Conservation (phyloP, 2,329 filamentous ascomycete species). For the Ceratocystis destructans region DNA sequence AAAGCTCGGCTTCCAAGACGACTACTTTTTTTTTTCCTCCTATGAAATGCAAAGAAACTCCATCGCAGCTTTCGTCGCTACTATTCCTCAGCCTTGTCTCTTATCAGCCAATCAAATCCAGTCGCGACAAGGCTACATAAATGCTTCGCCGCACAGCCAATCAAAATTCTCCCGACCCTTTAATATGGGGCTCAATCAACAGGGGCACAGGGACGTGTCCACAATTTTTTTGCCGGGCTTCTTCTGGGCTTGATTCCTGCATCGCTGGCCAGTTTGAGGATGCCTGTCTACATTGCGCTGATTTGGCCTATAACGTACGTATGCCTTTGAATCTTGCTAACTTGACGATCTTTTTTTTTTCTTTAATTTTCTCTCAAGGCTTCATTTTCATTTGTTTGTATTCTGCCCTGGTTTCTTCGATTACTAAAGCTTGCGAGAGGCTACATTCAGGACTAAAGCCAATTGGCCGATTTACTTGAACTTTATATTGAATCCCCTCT, state of each 20-base stretch:
- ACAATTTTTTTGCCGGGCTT: conserved; percentile 5
- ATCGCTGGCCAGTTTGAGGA: conserved; percentile 14
- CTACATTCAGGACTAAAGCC: background rate
- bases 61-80: conserved; percentile 1
- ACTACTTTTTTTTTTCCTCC: background rate
- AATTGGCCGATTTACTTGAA: background rate
- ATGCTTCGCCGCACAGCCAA: background rate
- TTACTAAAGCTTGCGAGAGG: background rate
- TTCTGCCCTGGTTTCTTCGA: background rate
- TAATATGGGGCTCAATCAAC: background rate
- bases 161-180: background rate
- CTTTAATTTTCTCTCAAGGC: background rate
- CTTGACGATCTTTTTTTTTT: background rate
- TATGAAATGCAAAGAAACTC: background rate
- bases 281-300: background rate
- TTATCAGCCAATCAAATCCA: conserved; percentile 8
- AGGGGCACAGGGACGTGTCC: conserved; percentile 14
- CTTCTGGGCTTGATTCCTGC: background rate
- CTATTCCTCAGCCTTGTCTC: conserved; percentile 14
- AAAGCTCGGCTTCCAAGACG: background rate
- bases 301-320: conserved; percentile 1
- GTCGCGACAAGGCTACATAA: conserved; percentile 5
- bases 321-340: background rate
- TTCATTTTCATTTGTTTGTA: background rate
- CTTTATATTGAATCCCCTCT: background rate